phyloP scores from a whole-genome alignment of 2,329 filamentous ascomycete species.

The Pseudocercospora fijiensis region DNA sequence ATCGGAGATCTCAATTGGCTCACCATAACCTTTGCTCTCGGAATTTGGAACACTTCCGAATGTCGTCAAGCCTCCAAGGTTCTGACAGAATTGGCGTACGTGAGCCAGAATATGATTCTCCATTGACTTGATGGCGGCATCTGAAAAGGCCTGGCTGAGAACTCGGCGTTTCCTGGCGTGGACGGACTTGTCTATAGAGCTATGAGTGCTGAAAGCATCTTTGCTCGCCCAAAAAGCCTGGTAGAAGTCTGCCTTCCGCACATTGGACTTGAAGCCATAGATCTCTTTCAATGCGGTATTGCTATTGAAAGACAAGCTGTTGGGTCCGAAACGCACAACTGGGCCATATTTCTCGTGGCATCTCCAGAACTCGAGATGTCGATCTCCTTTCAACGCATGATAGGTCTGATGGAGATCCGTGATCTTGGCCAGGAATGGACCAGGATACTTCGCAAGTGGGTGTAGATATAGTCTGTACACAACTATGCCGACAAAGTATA shows the following conservation, averaged over 20 bases:
- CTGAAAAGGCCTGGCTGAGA: constrained; percentile 49
- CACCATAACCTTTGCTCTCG: constrained; percentile 42
- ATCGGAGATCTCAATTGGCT: constrained; percentile 46
- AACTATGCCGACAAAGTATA: constrained; percentile 16
- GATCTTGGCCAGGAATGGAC: constrained; percentile 40
- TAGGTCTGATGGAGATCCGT: constrained; percentile 34
- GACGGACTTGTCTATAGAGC: constrained; percentile 46
- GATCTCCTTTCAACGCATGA: constrained; percentile 33
- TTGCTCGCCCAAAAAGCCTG: constrained; percentile 47
- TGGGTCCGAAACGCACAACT: constrained; percentile 76
- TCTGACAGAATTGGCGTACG: constrained; percentile 43
- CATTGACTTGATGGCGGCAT: constrained; percentile 47
- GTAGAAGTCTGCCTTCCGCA: constrained; percentile 53
- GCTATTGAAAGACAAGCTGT: constrained; percentile 75
- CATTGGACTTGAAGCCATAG: constrained; percentile 50
- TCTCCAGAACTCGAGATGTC: constrained; percentile 41
- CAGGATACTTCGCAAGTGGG: constrained; percentile 37
- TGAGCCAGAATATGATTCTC: constrained; percentile 49
- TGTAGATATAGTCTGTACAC: constrained; percentile 44
- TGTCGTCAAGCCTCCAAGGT: constrained; percentile 27
- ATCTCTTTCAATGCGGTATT: constrained; percentile 60
- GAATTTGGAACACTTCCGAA: not conserved
- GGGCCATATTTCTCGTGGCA: constrained; percentile 68
- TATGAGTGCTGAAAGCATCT: constrained; percentile 46
- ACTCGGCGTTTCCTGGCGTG: constrained; percentile 51